These are phyloP conservation scores for Mycena epipterygia DNA, from an alignment of 768 basidiomycete genomes.

Conservation along the genomic window DNA sequence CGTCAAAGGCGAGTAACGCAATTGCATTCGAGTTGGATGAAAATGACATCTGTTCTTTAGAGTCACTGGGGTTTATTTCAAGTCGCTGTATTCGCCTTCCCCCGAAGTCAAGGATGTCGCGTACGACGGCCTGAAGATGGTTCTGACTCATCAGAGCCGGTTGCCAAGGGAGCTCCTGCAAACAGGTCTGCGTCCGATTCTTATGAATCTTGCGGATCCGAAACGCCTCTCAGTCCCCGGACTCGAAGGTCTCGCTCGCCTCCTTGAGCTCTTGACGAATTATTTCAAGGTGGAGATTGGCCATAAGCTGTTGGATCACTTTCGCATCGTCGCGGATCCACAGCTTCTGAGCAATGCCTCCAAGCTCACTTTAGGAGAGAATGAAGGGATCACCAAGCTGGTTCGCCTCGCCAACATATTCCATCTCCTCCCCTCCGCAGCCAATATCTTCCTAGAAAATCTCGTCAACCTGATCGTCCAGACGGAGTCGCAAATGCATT, in stretches of 20 bases:
- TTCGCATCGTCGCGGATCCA: constrained; percentile 91
- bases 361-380: constrained; percentile 84
- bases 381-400: constrained; percentile 92
- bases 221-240: constrained; percentile 94
- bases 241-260: constrained; percentile 91
- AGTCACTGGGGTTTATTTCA: constrained; percentile 97
- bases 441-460: constrained; percentile 90
- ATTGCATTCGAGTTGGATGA: neutral
- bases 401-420: constrained; percentile 98
- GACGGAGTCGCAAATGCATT: constrained; percentile 92
- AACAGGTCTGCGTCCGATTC: constrained; percentile 93
- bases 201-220: constrained; percentile 98
- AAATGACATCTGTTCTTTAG: constrained; percentile 54
- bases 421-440: constrained; percentile 93
- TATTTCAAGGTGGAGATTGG: constrained; percentile 99
- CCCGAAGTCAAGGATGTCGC: constrained; percentile 95
- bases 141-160: constrained; percentile 89
- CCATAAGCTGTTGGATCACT: constrained; percentile 96
- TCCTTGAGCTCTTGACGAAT: constrained; percentile 94
- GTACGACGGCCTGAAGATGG: constrained; percentile 91
- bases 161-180: constrained; percentile 96
- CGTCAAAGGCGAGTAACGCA: constrained; percentile 78
- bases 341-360: constrained; percentile 86
- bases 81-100: constrained; percentile 94
- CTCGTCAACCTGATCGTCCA: constrained; percentile 92